phyloP scores from a whole-genome alignment of 1,284 basidiomycete species.

The Puccinia coronata region DNA sequence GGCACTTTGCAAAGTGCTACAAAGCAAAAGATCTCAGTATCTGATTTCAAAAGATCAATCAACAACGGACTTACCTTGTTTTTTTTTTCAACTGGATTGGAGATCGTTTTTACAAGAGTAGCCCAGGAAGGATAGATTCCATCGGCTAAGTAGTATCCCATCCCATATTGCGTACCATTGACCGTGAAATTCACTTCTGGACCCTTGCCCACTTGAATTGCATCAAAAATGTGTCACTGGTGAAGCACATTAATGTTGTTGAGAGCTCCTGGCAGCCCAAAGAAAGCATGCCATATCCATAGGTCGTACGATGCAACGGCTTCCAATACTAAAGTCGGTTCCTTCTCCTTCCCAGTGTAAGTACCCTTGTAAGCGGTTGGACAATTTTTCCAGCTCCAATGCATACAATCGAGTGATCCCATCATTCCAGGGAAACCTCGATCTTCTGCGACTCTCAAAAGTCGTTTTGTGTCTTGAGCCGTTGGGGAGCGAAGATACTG shows the following conservation, averaged over 20 bases:
- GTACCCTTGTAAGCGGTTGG: neutral
- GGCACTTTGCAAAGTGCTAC: neutral
- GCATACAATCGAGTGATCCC: neutral
- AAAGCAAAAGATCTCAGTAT: too few species aligned
- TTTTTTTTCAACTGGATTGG: neutral
- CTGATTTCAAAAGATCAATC: neutral
- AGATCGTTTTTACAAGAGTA: neutral
- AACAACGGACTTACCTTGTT: too few species aligned
- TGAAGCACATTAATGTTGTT: neutral
- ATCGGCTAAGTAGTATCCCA: neutral
- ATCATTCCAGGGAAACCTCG: conserved; percentile 8
- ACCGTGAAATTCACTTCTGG: neutral
- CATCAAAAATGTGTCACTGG: conserved; percentile 1
- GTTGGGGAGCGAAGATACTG: neutral
- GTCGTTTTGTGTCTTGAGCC: neutral
- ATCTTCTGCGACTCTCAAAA: neutral
- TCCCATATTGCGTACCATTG: neutral
- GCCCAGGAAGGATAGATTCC: too few species aligned
- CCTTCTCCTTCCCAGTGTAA: neutral
- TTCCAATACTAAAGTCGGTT: neutral
- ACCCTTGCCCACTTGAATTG: neutral
- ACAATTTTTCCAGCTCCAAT: neutral
- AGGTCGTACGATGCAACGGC: neutral
- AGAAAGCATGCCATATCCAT: neutral
- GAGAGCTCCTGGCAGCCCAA: neutral